Evolutionary conservation across 2,329 filamentous ascomycete species (phyloP), one percentile per base, ranked within the genome.

Genomic region (Dactylellina drechsleri): DNA sequence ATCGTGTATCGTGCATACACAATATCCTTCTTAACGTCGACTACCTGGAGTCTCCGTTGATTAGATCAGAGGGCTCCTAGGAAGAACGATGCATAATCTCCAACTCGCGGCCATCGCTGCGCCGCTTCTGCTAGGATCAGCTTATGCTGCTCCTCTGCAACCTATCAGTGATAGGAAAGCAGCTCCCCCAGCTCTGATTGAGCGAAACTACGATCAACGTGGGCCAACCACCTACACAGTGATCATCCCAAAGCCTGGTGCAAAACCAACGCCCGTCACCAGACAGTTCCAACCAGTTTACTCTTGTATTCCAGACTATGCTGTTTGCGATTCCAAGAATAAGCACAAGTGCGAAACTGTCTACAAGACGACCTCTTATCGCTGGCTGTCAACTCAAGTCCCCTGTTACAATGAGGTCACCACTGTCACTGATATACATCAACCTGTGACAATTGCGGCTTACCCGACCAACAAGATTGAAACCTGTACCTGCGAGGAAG

Each of bases 381-480:
- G 71, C n/a, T 75, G 71, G 71, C 4, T 75, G 1, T 75, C 71
- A 2, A 75, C 71, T 13, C 50, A 68, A 50, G 53, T 68, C n/a
- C 71, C 71, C 23, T 68, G 64, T 43, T 68, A 75, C 28, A 75
- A 60, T 8, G 71, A 58, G 18, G 20, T 75, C 2, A 52, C 64
- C 13, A 65, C 64, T 5, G 23, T 75, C 53, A 75, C 71, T 7
- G 40, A 36, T 10, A 52, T 75, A 8, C 16, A 75, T 16, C 64
- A 75, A 16, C 64, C 58, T 4, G 58, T 75, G 2, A 75, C 71
- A 1, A 75, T 75, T 36, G 71, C 71, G 18, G 71, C 71, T 4
- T 58, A 75, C 26, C 71, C 64, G 15, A 68, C 71, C 31, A 54
- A 75, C 64, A 68, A 54, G 45, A 68, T 68, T 45, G 71, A 75